phyloP scores from a whole-genome alignment of 345 rosid genomes.

The Ceriops zippeliana region DNA sequence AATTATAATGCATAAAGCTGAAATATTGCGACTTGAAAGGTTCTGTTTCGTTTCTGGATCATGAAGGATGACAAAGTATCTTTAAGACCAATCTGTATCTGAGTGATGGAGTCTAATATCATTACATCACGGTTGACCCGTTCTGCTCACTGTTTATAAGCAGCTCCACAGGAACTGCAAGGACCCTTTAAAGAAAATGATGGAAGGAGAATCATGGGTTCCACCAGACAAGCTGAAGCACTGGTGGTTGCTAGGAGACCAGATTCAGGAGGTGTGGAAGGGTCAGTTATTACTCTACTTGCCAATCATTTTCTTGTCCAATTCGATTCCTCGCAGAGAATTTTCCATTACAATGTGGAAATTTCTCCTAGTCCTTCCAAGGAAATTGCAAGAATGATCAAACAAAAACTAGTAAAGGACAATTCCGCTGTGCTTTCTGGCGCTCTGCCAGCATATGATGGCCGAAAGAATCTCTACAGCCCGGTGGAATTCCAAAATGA shows the following conservation, averaged over 20 bases:
- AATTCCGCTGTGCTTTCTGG: slow-evolving; percentile 56
- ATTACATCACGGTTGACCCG: slow-evolving; percentile 20
- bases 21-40: background rate
- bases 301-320: slow-evolving; percentile 92
- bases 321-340: slow-evolving; percentile 57
- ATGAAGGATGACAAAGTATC: background rate
- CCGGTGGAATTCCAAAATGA: slow-evolving; percentile 80
- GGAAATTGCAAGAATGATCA: slow-evolving; percentile 80
- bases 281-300: slow-evolving; percentile 63
- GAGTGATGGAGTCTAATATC: slow-evolving; percentile 12
- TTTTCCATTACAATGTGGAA: slow-evolving; percentile 89
- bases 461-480: slow-evolving; percentile 75
- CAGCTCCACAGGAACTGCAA: slow-evolving; percentile 43
- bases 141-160: slow-evolving; percentile 22
- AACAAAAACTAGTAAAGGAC: slow-evolving; percentile 62
- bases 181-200: slow-evolving; percentile 34
- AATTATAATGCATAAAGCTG: slow-evolving; percentile 10
- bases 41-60: background rate
- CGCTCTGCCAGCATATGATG: slow-evolving; percentile 75
- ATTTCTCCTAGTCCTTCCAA: slow-evolving; percentile 78
- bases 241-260: slow-evolving; percentile 70
- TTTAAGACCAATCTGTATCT: background rate
- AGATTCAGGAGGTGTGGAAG: slow-evolving; percentile 81
- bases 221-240: slow-evolving; percentile 23
- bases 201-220: slow-evolving; percentile 39